Percentiles rank a stretch among this genome's conserved stretches.
These are phyloP conservation scores for Chaetomiaceae sp. DNA, from an alignment of 2,329 filamentous ascomycete genomes.

Conservation along the genomic window DNA sequence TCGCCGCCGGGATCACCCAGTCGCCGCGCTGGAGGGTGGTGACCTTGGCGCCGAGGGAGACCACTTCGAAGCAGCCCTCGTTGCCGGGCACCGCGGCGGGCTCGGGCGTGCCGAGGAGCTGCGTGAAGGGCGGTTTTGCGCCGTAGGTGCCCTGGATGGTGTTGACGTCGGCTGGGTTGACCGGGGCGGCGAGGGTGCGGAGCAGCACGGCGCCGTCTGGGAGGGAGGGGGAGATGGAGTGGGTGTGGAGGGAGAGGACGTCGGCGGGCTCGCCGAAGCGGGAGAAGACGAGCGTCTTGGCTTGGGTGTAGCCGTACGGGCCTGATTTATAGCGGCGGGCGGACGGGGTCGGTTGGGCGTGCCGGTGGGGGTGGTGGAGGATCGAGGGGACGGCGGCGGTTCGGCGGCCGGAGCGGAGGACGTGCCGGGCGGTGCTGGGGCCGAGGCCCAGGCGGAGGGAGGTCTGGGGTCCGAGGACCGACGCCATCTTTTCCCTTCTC, in stretches of 20 bases:
- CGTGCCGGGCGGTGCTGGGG: not conserved
- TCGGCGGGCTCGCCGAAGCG: constrained; percentile 70
- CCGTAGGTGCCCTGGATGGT: constrained; percentile 97
- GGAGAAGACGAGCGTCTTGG: constrained; percentile 74
- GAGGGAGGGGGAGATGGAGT: constrained; percentile 72
- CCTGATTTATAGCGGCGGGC: constrained; percentile 48
- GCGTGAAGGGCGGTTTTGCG: constrained; percentile 70
- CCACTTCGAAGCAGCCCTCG: constrained; percentile 90
- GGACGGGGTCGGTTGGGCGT: constrained; percentile 17
- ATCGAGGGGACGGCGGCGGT: constrained; percentile 4
- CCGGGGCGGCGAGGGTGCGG: constrained; percentile 81
- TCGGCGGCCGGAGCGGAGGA: not conserved
- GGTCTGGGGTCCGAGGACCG: constrained; percentile 1
- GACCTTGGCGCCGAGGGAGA: constrained; percentile 58
- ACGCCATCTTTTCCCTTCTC: constrained; percentile 10
- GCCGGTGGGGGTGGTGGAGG: constrained; percentile 4
- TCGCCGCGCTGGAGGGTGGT: constrained; percentile 65
- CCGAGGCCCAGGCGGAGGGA: constrained; percentile 4
- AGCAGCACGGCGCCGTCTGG: constrained; percentile 64
- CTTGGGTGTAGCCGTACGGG: constrained; percentile 76
- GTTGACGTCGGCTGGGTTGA: constrained; percentile 98
- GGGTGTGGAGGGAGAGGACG: constrained; percentile 63
- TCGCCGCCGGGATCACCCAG: constrained; percentile 85
- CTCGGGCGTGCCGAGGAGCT: constrained; percentile 64
- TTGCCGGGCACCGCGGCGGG: constrained; percentile 81